Conservation (phyloP, 352 stramenopile species). For the Phytophthora quininea region DNA sequence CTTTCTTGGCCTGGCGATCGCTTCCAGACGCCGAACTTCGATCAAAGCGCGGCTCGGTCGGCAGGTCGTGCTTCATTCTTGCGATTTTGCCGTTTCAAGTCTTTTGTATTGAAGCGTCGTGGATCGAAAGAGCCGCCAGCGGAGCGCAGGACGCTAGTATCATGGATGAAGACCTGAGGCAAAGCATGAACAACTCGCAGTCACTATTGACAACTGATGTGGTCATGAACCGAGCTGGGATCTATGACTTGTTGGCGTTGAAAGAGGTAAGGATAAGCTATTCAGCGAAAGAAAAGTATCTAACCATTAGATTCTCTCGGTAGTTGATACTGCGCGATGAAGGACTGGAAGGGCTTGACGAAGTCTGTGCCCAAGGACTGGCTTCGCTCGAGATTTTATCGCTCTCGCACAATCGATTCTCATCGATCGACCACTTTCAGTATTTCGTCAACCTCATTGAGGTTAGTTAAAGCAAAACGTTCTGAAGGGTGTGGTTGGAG, state of each 20-base stretch:
- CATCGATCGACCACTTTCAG: constrained; percentile 66
- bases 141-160: no score
- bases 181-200: neutral
- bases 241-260: constrained; percentile 64
- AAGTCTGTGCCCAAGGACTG: constrained; percentile 61
- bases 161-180: constrained; percentile 11
- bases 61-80: constrained; percentile 7
- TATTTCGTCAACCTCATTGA: constrained; percentile 78
- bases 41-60: neutral
- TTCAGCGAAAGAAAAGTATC: neutral
- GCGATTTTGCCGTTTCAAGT: constrained; percentile 16
- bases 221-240: constrained; percentile 57
- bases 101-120: constrained; percentile 35
- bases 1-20: constrained; percentile 10
- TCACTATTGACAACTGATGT: constrained; percentile 44
- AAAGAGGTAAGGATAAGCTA: constrained; percentile 55
- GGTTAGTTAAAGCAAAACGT: constrained; percentile 27
- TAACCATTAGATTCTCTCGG: neutral
- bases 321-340: constrained; percentile 83
- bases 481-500: neutral
- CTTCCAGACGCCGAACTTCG: no score
- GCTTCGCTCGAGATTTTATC: constrained; percentile 78
- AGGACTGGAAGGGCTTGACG: constrained; percentile 49
- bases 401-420: constrained; percentile 78
- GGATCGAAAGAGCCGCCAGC: no score